These are phyloP conservation scores for Plantago coronopus DNA, from an alignment of 305 asterid species.

Conservation along the genomic window DNA sequence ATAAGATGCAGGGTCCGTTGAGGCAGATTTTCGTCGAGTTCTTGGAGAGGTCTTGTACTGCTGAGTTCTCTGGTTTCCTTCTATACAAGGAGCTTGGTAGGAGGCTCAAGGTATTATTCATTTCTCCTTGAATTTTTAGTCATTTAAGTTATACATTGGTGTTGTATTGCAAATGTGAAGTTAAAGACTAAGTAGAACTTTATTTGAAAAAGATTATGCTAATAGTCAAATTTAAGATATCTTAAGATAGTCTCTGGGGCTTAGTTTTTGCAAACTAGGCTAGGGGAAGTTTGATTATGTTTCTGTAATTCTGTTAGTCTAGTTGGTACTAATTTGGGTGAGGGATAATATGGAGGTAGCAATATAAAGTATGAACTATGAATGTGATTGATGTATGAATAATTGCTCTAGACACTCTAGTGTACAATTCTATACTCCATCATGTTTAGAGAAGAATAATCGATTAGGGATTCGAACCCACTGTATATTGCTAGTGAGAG, in stretches of 20 bases:
- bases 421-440: neutral
- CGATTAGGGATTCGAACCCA: neutral
- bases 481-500: too few relatives aligned
- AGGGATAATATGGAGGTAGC: too few relatives aligned
- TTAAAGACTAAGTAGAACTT: too few relatives aligned
- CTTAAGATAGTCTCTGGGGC: neutral
- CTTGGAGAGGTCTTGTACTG: slow-evolving; percentile 96
- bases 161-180: neutral
- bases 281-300: neutral
- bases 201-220: too few relatives aligned
- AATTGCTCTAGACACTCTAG: neutral
- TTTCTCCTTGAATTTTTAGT: neutral
- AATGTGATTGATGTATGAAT: slow-evolving; percentile 1
- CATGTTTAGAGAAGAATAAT: neutral
- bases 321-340: neutral
- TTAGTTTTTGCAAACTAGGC: neutral
- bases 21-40: slow-evolving; percentile 89
- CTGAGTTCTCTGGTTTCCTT: slow-evolving; percentile 97
- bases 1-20: slow-evolving; percentile 74
- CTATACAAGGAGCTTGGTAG: slow-evolving; percentile 94
- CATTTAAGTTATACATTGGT: neutral
- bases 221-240: too few relatives aligned
- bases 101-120: slow-evolving; percentile 65
- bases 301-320: too few relatives aligned
- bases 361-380: neutral